A percentile compares a stretch with the other conserved stretches of the same genome.
Conservation (phyloP, 1,139 yeast genomes). For the Nakaseomyces bracarensis region DNA sequence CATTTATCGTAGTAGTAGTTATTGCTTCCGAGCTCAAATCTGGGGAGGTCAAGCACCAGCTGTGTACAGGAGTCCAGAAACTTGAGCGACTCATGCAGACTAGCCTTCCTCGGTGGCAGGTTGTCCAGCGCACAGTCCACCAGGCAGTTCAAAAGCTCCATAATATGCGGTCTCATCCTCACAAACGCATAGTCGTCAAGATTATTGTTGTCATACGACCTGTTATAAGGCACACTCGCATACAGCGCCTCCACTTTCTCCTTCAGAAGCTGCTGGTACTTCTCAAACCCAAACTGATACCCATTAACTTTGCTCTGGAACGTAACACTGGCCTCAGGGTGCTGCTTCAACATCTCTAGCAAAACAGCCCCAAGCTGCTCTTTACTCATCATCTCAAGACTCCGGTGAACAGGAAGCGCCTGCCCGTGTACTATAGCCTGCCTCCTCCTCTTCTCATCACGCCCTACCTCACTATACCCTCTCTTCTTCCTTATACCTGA, state of each 20-base stretch:
- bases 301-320: slow-evolving; percentile 18
- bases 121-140: slow-evolving; percentile 74
- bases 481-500: neutral
- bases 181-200: slow-evolving; percentile 73
- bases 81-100: slow-evolving; percentile 43
- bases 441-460: neutral
- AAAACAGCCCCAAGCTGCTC: slow-evolving; percentile 23
- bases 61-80: slow-evolving; percentile 63
- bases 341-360: slow-evolving; percentile 20
- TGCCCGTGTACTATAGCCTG: slow-evolving; percentile 23
- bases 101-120: slow-evolving; percentile 65
- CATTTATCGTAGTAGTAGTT: slow-evolving; percentile 68
- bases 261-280: slow-evolving; percentile 20
- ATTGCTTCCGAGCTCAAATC: slow-evolving; percentile 60
- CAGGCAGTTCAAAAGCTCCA: slow-evolving; percentile 68
- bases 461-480: neutral
- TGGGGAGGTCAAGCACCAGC: slow-evolving; percentile 61
- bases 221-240: slow-evolving; percentile 27
- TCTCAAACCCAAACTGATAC: slow-evolving; percentile 20
- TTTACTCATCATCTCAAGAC: slow-evolving; percentile 28
- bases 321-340: slow-evolving; percentile 24
- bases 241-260: slow-evolving; percentile 21
- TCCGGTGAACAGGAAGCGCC: slow-evolving; percentile 26
- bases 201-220: slow-evolving; percentile 15
- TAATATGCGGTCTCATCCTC: slow-evolving; percentile 63